Evolutionary conservation across 1,139 yeast species (phyloP), one percentile per base, ranked within the genome.

Genomic region (Pichia inconspicua): DNA sequence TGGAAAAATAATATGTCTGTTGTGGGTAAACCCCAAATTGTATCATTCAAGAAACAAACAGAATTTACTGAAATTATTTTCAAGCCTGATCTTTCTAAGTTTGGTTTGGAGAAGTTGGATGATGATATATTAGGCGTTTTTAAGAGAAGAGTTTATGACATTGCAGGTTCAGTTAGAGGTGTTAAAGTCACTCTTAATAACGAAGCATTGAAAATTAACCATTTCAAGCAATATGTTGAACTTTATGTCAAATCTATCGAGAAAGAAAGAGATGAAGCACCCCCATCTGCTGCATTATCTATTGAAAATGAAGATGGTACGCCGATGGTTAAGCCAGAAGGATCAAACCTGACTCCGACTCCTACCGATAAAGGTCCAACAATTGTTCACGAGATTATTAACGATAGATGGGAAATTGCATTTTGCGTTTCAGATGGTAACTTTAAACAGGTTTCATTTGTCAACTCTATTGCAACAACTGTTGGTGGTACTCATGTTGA

Each of bases 401-500:
- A 75, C 55, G 84, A 80, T 48, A 77, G 97, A 55, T 94, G 98
- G 98, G 99, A 94, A 66, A 68, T 92, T 52, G 98, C 96, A 0
- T 90, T 94, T 70, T 92, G 96, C 1, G 86, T 89, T 1, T 86
- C 97, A 45, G 96, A 90, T 60, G 94, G 94, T 5, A 70, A 76
- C 3, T 94, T 94, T 67, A 87, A 88, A 57, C 98, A 94, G 65
- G 95, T 94, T 40, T 89, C 97, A 44, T 94, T 94, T 69, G 98
- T 92, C 25, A 94, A 94, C 64, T 89, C 97, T 4, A 94, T 94
- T 62, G 98, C 98, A 0, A 94, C 99, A 0, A 92, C 98, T 0
- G 72, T 90, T 1, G 99, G 98, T 52, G 99, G 99, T 57, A 86
- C 98, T 0, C 99, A 94, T 65, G 95, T 90, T 39, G 88, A 84